Evolutionary conservation across 1,284 basidiomycete species (phyloP).

Genomic region (Nidula niveotomentosa): DNA sequence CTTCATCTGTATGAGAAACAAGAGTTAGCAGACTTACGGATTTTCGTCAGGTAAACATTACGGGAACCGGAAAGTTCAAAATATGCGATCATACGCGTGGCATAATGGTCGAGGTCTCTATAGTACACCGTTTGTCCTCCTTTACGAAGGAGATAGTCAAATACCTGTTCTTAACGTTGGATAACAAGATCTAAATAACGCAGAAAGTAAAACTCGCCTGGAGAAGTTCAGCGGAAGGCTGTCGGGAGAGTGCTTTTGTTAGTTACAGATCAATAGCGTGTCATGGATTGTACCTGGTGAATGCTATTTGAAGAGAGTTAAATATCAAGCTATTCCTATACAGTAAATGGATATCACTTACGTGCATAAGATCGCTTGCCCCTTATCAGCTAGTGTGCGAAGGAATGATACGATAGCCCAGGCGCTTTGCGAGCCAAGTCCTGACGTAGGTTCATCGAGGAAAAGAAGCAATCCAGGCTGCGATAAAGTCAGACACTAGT

Average conservation of each 20-base stretch:
- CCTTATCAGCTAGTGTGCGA: constrained; percentile 80
- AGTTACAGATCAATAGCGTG: not conserved
- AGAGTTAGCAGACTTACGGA: constrained; percentile 28
- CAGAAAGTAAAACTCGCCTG: constrained; percentile 38
- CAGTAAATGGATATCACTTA: no score
- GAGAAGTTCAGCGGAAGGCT: constrained; percentile 76
- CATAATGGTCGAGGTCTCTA: constrained; percentile 69
- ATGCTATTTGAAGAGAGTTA: constrained; percentile 19
- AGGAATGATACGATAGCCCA: constrained; percentile 85
- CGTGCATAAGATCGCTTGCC: constrained; percentile 73
- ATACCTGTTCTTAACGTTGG: constrained; percentile 40
- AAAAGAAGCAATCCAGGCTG: constrained; percentile 74
- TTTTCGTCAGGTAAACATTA: constrained; percentile 42
- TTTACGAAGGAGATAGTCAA: constrained; percentile 61
- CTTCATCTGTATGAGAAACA: constrained; percentile 17
- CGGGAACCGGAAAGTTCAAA: constrained; percentile 64
- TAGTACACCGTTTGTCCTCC: constrained; percentile 80
- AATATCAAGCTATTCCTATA: no score
- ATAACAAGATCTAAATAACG: constrained; percentile 5
- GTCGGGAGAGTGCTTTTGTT: constrained; percentile 33
- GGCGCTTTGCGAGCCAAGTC: constrained; percentile 87
- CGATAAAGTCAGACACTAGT: no score
- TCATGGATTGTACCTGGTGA: constrained; percentile 37
- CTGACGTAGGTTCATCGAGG: constrained; percentile 69
- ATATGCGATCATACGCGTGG: constrained; percentile 60